phyloP scores from a whole-genome alignment of 805 yeast species.

The Saturnispora galanensis region DNA sequence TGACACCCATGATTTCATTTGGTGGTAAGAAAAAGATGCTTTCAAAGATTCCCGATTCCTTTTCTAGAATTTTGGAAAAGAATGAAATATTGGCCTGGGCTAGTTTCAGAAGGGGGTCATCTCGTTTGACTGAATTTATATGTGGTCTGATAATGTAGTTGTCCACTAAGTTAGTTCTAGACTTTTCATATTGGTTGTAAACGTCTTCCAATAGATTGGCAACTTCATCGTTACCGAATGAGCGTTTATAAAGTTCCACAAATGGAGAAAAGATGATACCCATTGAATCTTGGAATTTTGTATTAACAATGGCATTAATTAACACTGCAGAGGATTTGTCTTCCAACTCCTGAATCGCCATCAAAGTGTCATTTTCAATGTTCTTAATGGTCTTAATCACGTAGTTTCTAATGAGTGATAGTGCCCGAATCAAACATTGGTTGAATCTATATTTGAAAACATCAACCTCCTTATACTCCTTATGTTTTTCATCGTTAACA shows the following conservation, averaged over 20 bases:
- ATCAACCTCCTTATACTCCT: slow-evolving; percentile 54
- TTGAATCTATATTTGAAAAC: slow-evolving; percentile 62
- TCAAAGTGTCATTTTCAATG: slow-evolving; percentile 20
- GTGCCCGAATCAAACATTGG: slow-evolving; percentile 74
- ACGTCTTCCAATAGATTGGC: slow-evolving; percentile 61
- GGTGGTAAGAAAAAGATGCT: slow-evolving; percentile 36
- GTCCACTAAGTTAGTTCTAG: slow-evolving; percentile 41
- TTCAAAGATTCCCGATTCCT: slow-evolving; percentile 52
- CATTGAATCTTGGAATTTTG: slow-evolving; percentile 41
- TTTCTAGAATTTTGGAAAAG: slow-evolving; percentile 48
- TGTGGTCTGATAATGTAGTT: slow-evolving; percentile 27
- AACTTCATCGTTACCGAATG: slow-evolving; percentile 27
- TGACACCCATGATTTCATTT: slow-evolving; percentile 10
- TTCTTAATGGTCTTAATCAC: slow-evolving; percentile 36
- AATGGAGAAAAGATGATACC: slow-evolving; percentile 15
- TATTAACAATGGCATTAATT: slow-evolving; percentile 55
- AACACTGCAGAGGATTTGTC: slow-evolving; percentile 26
- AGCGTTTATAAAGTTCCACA: slow-evolving; percentile 19
- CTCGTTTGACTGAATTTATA: slow-evolving; percentile 13
- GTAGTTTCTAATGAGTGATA: slow-evolving; percentile 65
- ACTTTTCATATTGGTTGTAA: slow-evolving; percentile 48
- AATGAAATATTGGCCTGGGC: slow-evolving; percentile 54
- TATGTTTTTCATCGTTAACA: slow-evolving; percentile 39
- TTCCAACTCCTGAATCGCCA: slow-evolving; percentile 13
- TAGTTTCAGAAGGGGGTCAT: slow-evolving; percentile 38